Evolutionary conservation across 129 eudicot species (phyloP).

Genomic region (Centrapalus pauciflorus): DNA sequence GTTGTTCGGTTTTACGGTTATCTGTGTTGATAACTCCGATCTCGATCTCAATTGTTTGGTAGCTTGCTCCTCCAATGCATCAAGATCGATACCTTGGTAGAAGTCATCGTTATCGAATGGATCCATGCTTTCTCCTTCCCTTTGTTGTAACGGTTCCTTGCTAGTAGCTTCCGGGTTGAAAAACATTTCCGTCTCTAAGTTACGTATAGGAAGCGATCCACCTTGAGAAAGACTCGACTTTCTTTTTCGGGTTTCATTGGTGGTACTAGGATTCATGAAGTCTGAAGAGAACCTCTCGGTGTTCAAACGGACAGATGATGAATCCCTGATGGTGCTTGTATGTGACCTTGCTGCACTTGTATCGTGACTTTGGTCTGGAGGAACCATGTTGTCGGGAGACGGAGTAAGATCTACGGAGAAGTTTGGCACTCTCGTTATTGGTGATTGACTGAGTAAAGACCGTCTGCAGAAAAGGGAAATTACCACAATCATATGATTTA

Average conservation of each 20-base stretch:
- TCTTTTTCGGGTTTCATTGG: slow-evolving; percentile 34
- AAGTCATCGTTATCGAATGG: slow-evolving; percentile 52
- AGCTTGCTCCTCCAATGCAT: slow-evolving; percentile 91
- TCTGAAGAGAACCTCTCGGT: slow-evolving; percentile 15
- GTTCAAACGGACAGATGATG: slow-evolving; percentile 20
- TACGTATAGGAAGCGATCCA: slow-evolving; percentile 47
- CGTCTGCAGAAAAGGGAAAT: slow-evolving; percentile 45
- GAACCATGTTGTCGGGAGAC: slow-evolving; percentile 38
- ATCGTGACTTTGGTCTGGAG: slow-evolving; percentile 18
- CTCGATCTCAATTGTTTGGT: slow-evolving; percentile 39
- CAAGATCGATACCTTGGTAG: slow-evolving; percentile 71
- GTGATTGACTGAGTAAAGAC: slow-evolving; percentile 87
- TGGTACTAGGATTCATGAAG: slow-evolving; percentile 13
- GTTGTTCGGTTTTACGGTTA: slow-evolving; percentile 14
- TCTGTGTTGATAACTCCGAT: slow-evolving; percentile 24
- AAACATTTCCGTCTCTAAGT: slow-evolving; percentile 52
- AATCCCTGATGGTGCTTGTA: slow-evolving; percentile 26
- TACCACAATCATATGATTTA: not conserved
- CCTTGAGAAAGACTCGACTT: slow-evolving; percentile 42
- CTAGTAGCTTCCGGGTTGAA: slow-evolving; percentile 23
- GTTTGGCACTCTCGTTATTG: slow-evolving; percentile 31
- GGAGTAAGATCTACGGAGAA: slow-evolving; percentile 22
- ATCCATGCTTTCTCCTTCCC: slow-evolving; percentile 18
- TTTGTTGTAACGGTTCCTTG: slow-evolving; percentile 19
- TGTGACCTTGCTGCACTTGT: slow-evolving; percentile 35